Base-by-base conservation (phyloP, 257 asterid genomes). In the Primulina huaijiensis region DNA sequence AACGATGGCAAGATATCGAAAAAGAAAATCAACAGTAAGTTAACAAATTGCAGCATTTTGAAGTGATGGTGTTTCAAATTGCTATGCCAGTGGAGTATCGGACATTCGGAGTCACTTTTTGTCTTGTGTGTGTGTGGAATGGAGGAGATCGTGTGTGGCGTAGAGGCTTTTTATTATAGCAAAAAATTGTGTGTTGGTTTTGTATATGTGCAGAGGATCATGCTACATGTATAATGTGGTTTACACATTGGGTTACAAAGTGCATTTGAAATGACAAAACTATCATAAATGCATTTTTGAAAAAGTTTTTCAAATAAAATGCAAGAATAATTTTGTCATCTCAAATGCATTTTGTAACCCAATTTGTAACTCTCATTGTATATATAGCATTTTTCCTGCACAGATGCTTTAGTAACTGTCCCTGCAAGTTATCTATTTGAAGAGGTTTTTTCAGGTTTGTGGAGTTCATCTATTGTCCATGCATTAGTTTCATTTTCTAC, bases 11-110 rank as follows among this genome's bases (percentile, higher is more conserved):
- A 86, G 81, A 91, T 94, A 77, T 34, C 97, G 10, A 91, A 89
- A 82, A 91, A 91, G 90, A 94, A 88, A 76, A 72, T 91, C 83
- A 94, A 91, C 73, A 68, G 99, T 91, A 78, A 86, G 97, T 82
- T 76, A 17, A 29, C 52, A 7, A 8, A 19, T 30, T 25, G 11
- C n/a, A 59, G 57, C 25, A 30, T 63, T 50, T 34, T 43, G 43
- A 58, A 19, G 69, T 55, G 38, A 14, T 23, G 34, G 67, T 37
- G 55, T 52, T 76, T 75, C 62, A 43, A 29, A 74, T 71, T 40
- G 35, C 68, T 58, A 11, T 34, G 12, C 31, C 64, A n/a, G n/a
- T n/a, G n/a, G n/a, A n/a, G n/a, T n/a, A 14, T 62, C 72, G 27
- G 21, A 33, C 11, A 20, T 56, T 29, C 16, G 56, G 50, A 71